Conservation (phyloP, 2,329 filamentous ascomycete genomes). For the Parastagonospora nodorum region DNA sequence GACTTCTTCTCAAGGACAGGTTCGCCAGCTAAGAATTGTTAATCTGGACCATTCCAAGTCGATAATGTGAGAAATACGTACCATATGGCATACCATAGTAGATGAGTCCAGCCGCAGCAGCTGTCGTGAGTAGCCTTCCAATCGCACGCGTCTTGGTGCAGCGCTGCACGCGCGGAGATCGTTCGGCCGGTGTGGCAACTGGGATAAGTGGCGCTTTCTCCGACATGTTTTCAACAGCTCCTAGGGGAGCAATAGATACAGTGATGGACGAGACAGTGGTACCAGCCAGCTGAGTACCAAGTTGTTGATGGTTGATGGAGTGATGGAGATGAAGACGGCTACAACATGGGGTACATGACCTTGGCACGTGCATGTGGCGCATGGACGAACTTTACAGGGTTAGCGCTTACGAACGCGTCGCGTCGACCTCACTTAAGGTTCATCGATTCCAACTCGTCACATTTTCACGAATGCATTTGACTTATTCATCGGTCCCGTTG, state of each 20-base stretch:
- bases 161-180: constrained; percentile 14
- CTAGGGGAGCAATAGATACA: not conserved
- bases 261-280: constrained; percentile 1
- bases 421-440: no score
- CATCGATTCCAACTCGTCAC: no score
- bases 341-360: constrained; percentile 27
- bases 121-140: constrained; percentile 22
- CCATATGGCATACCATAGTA: constrained; percentile 22
- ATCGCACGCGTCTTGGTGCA: constrained; percentile 13
- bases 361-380: not conserved
- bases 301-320: constrained; percentile 9
- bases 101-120: constrained; percentile 21
- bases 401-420: no score
- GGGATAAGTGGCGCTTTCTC: constrained; percentile 30
- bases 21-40: constrained; percentile 3
- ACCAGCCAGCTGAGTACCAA: constrained; percentile 33
- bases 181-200: constrained; percentile 12
- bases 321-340: constrained; percentile 18
- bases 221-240: constrained; percentile 16
- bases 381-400: no score
- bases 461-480: no score
- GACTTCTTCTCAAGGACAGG: constrained; percentile 7
- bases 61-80: constrained; percentile 4
- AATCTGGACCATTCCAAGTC: not conserved
- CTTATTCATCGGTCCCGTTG: no score